Conservation (phyloP, 148 eudicot genomes). For the Arbutus unedo region DNA sequence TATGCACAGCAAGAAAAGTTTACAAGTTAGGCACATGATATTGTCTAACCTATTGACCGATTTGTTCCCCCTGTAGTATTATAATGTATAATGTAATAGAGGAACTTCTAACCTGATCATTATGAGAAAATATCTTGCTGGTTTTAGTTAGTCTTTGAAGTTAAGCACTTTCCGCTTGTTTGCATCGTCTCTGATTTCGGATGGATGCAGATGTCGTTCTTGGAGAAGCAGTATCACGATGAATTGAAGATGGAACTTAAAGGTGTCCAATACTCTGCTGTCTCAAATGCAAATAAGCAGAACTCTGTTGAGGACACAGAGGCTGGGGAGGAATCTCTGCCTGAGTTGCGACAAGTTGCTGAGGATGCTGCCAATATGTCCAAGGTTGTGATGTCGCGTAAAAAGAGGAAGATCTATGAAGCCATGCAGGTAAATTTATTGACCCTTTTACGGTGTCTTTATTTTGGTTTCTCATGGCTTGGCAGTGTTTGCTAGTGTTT, state of each 20-base stretch:
- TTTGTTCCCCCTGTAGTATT: neutral
- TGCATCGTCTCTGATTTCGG: constrained; percentile 2
- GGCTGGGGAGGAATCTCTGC: constrained; percentile 25
- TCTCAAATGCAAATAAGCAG: constrained; percentile 12
- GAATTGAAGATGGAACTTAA: constrained; percentile 65
- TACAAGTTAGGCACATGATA: neutral
- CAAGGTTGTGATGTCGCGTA: constrained; percentile 52
- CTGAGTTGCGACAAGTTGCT: constrained; percentile 29
- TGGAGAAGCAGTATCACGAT: constrained; percentile 57
- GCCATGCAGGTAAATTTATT: constrained; percentile 48
- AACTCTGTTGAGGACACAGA: constrained; percentile 23
- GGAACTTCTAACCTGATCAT: neutral
- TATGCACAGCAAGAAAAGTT: neutral
- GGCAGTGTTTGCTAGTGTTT: neutral
- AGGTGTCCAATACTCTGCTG: constrained; percentile 28
- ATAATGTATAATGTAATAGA: neutral
- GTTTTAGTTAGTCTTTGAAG: neutral
- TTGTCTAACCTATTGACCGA: neutral
- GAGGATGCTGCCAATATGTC: constrained; percentile 47
- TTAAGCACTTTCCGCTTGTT: neutral
- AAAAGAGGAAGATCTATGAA: constrained; percentile 42
- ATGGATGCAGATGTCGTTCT: constrained; percentile 47
- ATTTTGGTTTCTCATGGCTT: neutral
- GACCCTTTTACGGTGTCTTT: neutral
- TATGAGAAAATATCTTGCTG: neutral